Conservation (phyloP, 768 basidiomycete genomes). For the Tulasnella sp. region DNA sequence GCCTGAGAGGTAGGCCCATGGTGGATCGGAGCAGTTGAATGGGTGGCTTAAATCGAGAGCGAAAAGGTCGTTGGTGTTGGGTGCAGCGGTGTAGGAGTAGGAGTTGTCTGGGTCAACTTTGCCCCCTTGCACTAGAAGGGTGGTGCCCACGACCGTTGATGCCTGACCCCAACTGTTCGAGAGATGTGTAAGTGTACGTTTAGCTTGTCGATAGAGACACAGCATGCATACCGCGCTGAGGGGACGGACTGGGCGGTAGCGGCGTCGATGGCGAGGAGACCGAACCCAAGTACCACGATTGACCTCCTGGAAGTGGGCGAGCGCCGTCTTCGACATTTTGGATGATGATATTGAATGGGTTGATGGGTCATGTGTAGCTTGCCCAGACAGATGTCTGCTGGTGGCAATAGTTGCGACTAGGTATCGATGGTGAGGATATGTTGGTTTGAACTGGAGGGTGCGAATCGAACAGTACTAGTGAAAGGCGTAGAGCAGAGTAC, state of each 20-base stretch:
- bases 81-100: constrained; percentile 67
- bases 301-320: background rate
- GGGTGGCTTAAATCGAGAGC: constrained; percentile 53
- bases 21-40: constrained; percentile 55
- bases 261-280: constrained; percentile 6
- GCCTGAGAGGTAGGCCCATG: constrained; percentile 55
- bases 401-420: background rate
- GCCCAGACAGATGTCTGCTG: background rate
- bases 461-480: background rate
- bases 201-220: background rate
- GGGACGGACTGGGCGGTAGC: background rate
- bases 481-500: background rate
- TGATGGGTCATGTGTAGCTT: background rate
- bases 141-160: constrained; percentile 46
- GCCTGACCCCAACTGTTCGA: constrained; percentile 76
- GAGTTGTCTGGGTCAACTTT: constrained; percentile 62
- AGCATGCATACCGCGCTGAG: constrained; percentile 2
- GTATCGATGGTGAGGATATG: background rate
- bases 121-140: constrained; percentile 70
- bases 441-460: background rate
- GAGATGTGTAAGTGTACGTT: background rate
- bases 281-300: background rate
- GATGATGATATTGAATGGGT: background rate
- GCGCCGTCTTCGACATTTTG: constrained; percentile 8
- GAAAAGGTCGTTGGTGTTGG: constrained; percentile 62